Evolutionary conservation across 2,329 filamentous ascomycete genomes (phyloP).

Genomic region (Exophiala oligosperma): DNA sequence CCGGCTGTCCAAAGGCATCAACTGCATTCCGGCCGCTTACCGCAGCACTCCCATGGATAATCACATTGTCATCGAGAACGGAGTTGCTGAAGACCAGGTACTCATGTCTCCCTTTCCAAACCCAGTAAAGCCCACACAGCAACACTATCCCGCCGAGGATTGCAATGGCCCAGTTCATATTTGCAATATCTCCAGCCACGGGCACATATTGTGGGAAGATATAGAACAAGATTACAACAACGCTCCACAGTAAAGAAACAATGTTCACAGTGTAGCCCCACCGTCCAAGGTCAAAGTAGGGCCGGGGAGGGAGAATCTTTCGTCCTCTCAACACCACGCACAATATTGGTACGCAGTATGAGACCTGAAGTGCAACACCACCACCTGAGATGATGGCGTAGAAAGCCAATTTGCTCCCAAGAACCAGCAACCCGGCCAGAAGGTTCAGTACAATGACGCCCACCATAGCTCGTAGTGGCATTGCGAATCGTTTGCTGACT

Average conservation of each 20-base stretch:
- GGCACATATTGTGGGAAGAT: constrained; percentile 25
- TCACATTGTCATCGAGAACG: constrained; percentile 23
- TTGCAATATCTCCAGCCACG: constrained; percentile 20
- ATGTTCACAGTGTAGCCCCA: constrained; percentile 25
- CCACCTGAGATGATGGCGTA: constrained; percentile 25
- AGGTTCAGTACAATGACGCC: constrained; percentile 23
- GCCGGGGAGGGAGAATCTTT: constrained; percentile 20
- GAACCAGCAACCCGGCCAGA: constrained; percentile 18
- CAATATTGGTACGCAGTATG: constrained; percentile 23
- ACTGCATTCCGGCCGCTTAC: constrained; percentile 18
- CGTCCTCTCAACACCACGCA: constrained; percentile 22
- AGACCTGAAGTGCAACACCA: constrained; percentile 22
- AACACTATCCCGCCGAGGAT: constrained; percentile 22
- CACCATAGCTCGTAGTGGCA: constrained; percentile 47
- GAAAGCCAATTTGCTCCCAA: constrained; percentile 23
- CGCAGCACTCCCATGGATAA: constrained; percentile 17
- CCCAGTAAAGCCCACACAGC: constrained; percentile 23
- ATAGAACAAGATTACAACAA: constrained; percentile 22
- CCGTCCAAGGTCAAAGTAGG: constrained; percentile 23
- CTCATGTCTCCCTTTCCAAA: constrained; percentile 21
- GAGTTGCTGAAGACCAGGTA: constrained; percentile 22
- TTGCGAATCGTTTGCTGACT: constrained; percentile 57
- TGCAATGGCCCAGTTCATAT: constrained; percentile 27
- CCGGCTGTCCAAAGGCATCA: constrained; percentile 10
- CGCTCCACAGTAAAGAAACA: constrained; percentile 19